Evolutionary conservation across 1,284 basidiomycete genomes (phyloP).

Genomic region (Boletus mariae): DNA sequence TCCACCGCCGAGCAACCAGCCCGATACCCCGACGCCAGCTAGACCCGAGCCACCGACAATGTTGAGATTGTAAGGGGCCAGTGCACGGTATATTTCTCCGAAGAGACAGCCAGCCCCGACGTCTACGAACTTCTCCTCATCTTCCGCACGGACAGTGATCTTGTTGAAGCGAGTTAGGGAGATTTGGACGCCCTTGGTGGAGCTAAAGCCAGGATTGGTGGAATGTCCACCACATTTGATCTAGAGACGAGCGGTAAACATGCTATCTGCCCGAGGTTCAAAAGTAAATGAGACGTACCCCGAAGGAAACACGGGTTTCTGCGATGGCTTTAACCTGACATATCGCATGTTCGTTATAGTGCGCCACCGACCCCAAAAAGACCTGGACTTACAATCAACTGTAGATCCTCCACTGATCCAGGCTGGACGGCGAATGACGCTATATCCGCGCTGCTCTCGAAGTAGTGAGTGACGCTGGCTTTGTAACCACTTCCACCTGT

Average conservation of each 20-base stretch:
- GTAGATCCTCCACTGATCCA: slow-evolving; percentile 4
- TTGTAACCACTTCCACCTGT: slow-evolving; percentile 12
- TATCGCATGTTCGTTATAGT: neutral
- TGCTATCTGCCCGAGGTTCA: neutral
- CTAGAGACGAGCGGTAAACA: neutral
- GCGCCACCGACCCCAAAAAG: neutral
- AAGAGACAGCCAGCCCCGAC: slow-evolving; percentile 49
- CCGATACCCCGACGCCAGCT: slow-evolving; percentile 43
- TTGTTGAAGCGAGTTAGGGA: slow-evolving; percentile 43
- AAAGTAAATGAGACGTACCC: neutral
- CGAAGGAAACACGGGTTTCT: slow-evolving; percentile 1
- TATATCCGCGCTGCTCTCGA: slow-evolving; percentile 10
- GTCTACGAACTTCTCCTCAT: slow-evolving; percentile 32
- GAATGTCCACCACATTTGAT: slow-evolving; percentile 6
- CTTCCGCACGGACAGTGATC: slow-evolving; percentile 19
- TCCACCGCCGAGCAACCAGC: slow-evolving; percentile 48
- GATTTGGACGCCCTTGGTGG: slow-evolving; percentile 49
- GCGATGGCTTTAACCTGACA: neutral
- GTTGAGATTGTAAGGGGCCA: slow-evolving; percentile 37
- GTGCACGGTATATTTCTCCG: slow-evolving; percentile 44
- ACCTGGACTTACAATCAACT: neutral
- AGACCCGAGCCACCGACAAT: slow-evolving; percentile 45
- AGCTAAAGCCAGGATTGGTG: slow-evolving; percentile 6
- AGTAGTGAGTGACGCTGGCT: slow-evolving; percentile 6
- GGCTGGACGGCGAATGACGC: slow-evolving; percentile 10